Conservation (phyloP, 1,284 basidiomycete genomes). For the Lentinula novae-zelandiae region DNA sequence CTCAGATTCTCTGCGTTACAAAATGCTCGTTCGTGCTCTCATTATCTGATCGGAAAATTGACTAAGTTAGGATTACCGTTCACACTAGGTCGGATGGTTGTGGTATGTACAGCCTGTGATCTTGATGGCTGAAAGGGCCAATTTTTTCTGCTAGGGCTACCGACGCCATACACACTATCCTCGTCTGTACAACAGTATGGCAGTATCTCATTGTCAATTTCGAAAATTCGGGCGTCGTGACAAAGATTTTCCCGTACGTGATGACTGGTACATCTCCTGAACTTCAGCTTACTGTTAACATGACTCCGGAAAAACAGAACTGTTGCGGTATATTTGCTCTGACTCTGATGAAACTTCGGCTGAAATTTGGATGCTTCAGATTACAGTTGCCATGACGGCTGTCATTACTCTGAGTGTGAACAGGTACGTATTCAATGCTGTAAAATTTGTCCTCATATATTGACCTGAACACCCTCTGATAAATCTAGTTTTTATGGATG, state of each 20-base stretch:
- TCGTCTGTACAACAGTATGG: not conserved
- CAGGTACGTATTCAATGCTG: not conserved
- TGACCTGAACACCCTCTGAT: not conserved
- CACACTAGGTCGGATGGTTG: not conserved
- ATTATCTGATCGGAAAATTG: not conserved
- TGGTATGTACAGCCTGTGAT: not conserved
- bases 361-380: not conserved
- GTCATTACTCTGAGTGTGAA: constrained; percentile 1
- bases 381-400: not conserved
- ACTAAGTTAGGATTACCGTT: not conserved
- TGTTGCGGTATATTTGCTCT: not conserved
- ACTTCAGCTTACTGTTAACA: not conserved
- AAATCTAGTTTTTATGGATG: not conserved
- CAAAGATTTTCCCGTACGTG: not conserved
- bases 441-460: not conserved
- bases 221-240: not conserved
- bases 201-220: not conserved
- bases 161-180: constrained; percentile 1
- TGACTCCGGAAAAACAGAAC: not conserved
- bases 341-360: not conserved
- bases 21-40: not conserved
- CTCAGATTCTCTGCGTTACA: not conserved
- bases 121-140: not conserved
- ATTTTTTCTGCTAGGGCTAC: not conserved
- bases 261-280: too few relatives aligned